Percentiles rank a stretch among this genome's conserved stretches.
phyloP scores from a whole-genome alignment of 2,329 filamentous ascomycete genomes.

The Aulographum hederae region DNA sequence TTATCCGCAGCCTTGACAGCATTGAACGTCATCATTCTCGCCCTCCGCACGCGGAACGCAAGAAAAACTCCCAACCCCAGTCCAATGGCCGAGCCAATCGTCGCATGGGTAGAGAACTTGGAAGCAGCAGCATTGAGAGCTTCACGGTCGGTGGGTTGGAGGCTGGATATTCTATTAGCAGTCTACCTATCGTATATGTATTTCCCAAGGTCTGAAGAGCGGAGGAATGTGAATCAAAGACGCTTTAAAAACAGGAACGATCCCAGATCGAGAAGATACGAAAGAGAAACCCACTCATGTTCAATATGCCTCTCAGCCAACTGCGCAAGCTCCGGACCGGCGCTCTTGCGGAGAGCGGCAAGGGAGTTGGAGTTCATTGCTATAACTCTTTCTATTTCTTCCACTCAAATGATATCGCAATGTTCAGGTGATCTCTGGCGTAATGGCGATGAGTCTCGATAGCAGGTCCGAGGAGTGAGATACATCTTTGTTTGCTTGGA shows the following conservation, averaged over 20 bases:
- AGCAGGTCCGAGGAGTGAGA: too few species aligned
- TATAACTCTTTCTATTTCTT: too few species aligned
- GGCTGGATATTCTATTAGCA: slow-evolving; percentile 11
- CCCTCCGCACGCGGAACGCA: slow-evolving; percentile 36
- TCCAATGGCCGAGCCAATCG: slow-evolving; percentile 40
- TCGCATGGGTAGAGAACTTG: slow-evolving; percentile 35
- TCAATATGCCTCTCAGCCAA: slow-evolving; percentile 41
- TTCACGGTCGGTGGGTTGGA: slow-evolving; percentile 39
- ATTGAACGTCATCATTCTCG: slow-evolving; percentile 40
- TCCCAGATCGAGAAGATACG: background rate
- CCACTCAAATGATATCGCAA: too few species aligned
- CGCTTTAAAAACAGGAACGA: slow-evolving; percentile 1
- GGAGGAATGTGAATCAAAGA: slow-evolving; percentile 1
- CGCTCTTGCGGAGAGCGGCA: slow-evolving; percentile 26
- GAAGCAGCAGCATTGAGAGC: slow-evolving; percentile 35
- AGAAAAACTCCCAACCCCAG: slow-evolving; percentile 39
- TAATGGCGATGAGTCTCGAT: too few species aligned
- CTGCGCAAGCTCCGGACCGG: slow-evolving; percentile 30
- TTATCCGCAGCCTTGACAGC: slow-evolving; percentile 42
- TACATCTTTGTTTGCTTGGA: too few species aligned
- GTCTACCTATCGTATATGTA: too few species aligned
- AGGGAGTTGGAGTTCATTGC: slow-evolving; percentile 27
- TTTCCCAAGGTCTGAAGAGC: too few species aligned
- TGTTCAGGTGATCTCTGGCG: too few species aligned
- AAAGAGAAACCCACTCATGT: slow-evolving; percentile 25